Evolutionary conservation across 768 basidiomycete genomes (phyloP), one percentile per base, ranked within the genome.

Genomic region (Tulasnella sp.): DNA sequence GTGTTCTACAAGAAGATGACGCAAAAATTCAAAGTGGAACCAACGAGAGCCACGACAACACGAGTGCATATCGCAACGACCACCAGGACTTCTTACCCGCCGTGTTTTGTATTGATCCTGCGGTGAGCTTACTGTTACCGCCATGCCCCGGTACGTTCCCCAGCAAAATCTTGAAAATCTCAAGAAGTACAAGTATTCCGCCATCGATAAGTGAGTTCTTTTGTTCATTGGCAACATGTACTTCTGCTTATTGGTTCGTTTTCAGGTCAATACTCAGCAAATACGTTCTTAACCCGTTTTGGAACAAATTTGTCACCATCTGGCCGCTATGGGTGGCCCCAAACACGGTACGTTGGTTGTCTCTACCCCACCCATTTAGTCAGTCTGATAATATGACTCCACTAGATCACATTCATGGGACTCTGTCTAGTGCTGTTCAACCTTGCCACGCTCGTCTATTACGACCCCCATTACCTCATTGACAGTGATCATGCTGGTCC

Each of bases 251-350:
- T 32, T 49, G 12, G 24, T 39, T 37, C 47, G 32, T 34, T 16
- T 53, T 32, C 54, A 90, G 87, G 63, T 92, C 88, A 7, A 58
- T 86, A 28, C 59, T 84, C 2, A 87, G 87, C 33, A 72, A 75
- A 60, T 81, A 82, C 64, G 67, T 91, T 20, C 69, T 96, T 47
- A 76, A 78, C 37, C 85, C 84, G 2, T 93, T 82, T 66, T 95
- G 91, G 90, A 86, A 72, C 29, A 85, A 84, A 84, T 77, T 93
- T 55, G 84, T 93, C 48, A 89, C 77, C 4, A 71, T 91, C 22
- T 92, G 86, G 78, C 91, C 91, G 2, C 70, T 73, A 39, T 79
- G 71, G 39, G 70, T 96, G 5, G 91, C 91, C 0, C 91, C 91
- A 1, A 96, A 96, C 64, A 82, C 82, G 9, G 91, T 92, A 59